Conservation (phyloP, 495 filamentous ascomycete species). For the Tuber borchii region DNA sequence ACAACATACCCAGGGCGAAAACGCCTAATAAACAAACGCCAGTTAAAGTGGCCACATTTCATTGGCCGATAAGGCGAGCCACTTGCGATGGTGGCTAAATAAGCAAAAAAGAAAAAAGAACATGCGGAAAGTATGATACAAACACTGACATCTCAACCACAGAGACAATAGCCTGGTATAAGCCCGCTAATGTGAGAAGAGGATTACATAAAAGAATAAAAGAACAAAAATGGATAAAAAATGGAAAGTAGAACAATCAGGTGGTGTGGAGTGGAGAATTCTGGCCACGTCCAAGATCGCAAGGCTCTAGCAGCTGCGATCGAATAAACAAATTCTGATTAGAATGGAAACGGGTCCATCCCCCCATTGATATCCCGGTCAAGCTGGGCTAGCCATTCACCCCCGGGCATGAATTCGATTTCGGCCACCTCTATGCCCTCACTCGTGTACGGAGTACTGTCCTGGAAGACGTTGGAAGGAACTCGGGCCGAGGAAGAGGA, state of each 20-base stretch:
- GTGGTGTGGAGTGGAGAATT: not conserved
- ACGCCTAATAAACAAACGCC: not conserved
- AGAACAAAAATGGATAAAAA: not conserved
- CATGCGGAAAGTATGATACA: not conserved
- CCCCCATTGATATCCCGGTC: not conserved
- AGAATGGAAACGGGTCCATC: not conserved
- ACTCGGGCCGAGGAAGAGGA: not conserved
- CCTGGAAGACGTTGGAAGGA: not conserved
- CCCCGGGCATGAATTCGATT: not conserved
- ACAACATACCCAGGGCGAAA: not conserved
- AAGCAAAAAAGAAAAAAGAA: not conserved
- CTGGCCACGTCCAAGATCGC: not conserved
- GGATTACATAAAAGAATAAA: not conserved
- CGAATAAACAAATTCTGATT: not conserved
- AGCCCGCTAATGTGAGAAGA: not conserved
- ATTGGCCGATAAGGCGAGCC: not conserved
- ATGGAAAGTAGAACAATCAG: not conserved
- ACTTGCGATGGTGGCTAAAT: not conserved
- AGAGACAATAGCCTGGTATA: not conserved
- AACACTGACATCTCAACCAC: not conserved
- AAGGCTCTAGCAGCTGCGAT: not conserved
- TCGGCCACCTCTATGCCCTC: not conserved
- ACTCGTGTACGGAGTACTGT: not conserved
- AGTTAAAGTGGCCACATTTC: not conserved
- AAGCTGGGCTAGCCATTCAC: not conserved